These are phyloP conservation scores for Tricharina praecox DNA, from an alignment of 495 filamentous ascomycete genomes.

Conservation along the genomic window DNA sequence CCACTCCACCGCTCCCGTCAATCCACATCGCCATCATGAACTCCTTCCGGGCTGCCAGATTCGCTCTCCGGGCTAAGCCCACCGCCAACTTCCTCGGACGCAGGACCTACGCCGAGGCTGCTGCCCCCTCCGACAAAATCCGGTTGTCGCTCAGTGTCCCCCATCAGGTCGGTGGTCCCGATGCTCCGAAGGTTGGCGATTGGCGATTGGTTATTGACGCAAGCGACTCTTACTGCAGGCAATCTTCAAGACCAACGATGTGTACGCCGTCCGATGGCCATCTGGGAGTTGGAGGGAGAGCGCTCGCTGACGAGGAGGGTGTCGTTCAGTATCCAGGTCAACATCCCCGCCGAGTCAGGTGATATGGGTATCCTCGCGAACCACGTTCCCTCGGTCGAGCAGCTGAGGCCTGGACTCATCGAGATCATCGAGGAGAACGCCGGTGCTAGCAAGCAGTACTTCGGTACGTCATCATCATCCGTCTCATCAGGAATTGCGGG, in stretches of 20 bases:
- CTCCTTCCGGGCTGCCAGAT: conserved; percentile 64
- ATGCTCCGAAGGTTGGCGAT: neutral
- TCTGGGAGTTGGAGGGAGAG: conserved; percentile 6
- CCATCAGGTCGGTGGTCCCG: conserved; percentile 58
- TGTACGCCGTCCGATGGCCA: conserved; percentile 36
- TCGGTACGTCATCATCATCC: conserved; percentile 65
- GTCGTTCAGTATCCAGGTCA: conserved; percentile 76
- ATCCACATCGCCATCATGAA: conserved; percentile 48
- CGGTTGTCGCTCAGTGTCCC: conserved; percentile 91
- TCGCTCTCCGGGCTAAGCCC: conserved; percentile 64
- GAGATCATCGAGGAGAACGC: conserved; percentile 87
- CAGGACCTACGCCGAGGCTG: conserved; percentile 86
- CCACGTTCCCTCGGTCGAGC: conserved; percentile 98
- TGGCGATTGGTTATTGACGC: conserved; percentile 5
- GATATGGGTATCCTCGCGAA: conserved; percentile 99
- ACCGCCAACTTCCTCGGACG: conserved; percentile 48
- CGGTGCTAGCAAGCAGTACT: conserved; percentile 84
- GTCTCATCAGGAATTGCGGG: conserved; percentile 11
- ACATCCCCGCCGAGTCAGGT: conserved; percentile 91
- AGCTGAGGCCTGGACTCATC: conserved; percentile 88
- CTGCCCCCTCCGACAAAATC: conserved; percentile 47
- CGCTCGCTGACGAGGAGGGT: conserved; percentile 6
- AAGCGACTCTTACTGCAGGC: conserved; percentile 30
- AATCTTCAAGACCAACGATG: conserved; percentile 59
- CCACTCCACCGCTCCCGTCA: neutral